Percentiles rank a stretch among this genome's conserved stretches.
Evolutionary conservation across 371 early-diverging fungal species (phyloP).

Genomic region (Smittium culicis): DNA sequence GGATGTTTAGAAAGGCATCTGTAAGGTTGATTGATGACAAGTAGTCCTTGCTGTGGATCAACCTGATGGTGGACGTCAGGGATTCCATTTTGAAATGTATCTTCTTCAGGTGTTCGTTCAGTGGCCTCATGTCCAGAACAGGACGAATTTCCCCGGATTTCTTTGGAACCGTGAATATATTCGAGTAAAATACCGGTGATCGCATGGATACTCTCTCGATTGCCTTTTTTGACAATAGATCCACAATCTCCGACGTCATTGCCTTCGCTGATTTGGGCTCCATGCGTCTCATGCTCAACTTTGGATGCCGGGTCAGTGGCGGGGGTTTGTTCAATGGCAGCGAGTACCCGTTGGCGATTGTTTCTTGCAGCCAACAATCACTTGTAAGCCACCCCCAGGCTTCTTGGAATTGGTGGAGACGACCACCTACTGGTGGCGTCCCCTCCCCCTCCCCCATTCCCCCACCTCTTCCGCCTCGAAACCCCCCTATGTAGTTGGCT

Average conservation of each 20-base stretch:
- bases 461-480: slow-evolving; percentile 3
- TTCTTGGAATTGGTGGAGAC: neutral
- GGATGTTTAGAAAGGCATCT: neutral
- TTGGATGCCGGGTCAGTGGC: too few relatives aligned
- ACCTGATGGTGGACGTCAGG: neutral
- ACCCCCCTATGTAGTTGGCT: too few relatives aligned
- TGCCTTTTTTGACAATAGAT: neutral
- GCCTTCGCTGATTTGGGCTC: too few relatives aligned
- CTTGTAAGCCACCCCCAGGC: neutral
- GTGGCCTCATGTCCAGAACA: neutral
- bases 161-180: neutral
- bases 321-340: too few relatives aligned
- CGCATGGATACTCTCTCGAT: neutral
- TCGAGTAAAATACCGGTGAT: neutral
- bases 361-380: neutral
- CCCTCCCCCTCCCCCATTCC: neutral
- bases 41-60: neutral
- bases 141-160: neutral
- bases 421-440: neutral
- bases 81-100: neutral
- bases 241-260: too few relatives aligned
- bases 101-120: neutral
- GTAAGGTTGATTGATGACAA: neutral
- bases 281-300: too few relatives aligned
- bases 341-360: neutral